These are phyloP conservation scores for Apiotrichum brassicae DNA, from an alignment of 1,284 basidiomycete genomes.

Conservation along the genomic window DNA sequence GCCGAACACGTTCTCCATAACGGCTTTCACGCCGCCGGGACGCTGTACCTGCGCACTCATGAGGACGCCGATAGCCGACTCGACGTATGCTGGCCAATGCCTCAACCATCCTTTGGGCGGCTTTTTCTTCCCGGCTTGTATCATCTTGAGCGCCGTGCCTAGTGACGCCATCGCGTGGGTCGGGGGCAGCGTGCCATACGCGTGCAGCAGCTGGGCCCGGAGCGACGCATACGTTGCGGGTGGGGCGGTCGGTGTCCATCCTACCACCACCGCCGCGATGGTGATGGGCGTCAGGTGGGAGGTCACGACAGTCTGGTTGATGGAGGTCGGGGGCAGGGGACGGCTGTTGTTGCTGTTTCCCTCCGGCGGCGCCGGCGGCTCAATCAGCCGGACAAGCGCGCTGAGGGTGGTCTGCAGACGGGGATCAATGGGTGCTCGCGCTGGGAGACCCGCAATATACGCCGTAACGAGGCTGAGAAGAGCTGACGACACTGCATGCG, in stretches of 20 bases:
- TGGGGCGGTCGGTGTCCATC: constrained; percentile 28
- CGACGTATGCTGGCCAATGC: constrained; percentile 32
- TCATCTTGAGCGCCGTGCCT: constrained; percentile 24
- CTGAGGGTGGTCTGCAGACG: not conserved
- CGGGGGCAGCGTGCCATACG: constrained; percentile 19
- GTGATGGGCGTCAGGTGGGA: constrained; percentile 26
- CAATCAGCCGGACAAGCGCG: constrained; percentile 21
- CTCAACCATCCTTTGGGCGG: constrained; percentile 23
- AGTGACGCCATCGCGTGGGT: constrained; percentile 27
- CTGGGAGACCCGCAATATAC: constrained; percentile 21
- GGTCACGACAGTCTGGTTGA: constrained; percentile 26
- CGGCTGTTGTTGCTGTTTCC: constrained; percentile 11
- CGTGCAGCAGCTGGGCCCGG: constrained; percentile 14
- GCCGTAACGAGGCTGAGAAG: constrained; percentile 19
- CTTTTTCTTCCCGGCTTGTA: constrained; percentile 6
- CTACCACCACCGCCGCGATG: constrained; percentile 26
- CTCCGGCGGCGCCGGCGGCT: constrained; percentile 14
- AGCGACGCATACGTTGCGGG: constrained; percentile 16
- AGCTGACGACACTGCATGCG: constrained; percentile 23
- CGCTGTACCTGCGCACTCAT: constrained; percentile 29
- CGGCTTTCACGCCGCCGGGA: constrained; percentile 30
- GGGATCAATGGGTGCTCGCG: not conserved
- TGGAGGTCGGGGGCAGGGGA: constrained; percentile 18
- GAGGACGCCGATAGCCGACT: constrained; percentile 22
- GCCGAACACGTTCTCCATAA: constrained; percentile 40